These are phyloP conservation scores for Daldinia grandis DNA, from an alignment of 495 filamentous ascomycete genomes.

Conservation along the genomic window DNA sequence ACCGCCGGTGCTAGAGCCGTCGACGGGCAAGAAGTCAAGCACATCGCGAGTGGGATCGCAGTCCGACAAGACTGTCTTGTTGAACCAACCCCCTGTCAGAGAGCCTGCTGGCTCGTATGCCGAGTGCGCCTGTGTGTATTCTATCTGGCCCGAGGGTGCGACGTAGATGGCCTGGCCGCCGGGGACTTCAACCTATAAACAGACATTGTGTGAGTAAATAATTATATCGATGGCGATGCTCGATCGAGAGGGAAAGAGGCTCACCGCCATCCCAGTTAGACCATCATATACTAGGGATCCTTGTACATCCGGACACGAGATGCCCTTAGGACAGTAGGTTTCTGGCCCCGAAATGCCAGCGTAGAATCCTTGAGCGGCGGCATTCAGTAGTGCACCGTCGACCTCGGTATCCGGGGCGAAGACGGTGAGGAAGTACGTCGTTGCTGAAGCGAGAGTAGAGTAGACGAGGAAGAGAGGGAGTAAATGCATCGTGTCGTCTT, in stretches of 20 bases:
- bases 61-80: constrained; percentile 41
- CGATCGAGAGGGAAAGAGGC: not conserved
- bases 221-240: not conserved
- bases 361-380: constrained; percentile 35
- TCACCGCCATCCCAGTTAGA: constrained; percentile 39
- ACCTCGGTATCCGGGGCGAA: constrained; percentile 34
- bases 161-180: constrained; percentile 74
- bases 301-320: constrained; percentile 28
- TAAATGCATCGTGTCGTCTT: constrained; percentile 14
- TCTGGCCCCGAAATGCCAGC: constrained; percentile 27
- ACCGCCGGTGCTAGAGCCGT: constrained; percentile 30
- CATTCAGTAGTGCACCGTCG: constrained; percentile 33
- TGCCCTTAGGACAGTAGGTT: constrained; percentile 32
- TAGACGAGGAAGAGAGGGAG: constrained; percentile 6
- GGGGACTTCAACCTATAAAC: constrained; percentile 61
- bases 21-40: constrained; percentile 32
- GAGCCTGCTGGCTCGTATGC: constrained; percentile 64
- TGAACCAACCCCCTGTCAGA: constrained; percentile 50
- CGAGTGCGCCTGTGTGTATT: constrained; percentile 69
- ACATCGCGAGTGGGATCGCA: constrained; percentile 27
- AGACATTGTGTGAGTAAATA: not conserved
- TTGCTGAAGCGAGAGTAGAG: constrained; percentile 30
- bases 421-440: constrained; percentile 32
- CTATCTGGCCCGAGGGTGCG: constrained; percentile 61
- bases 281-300: constrained; percentile 33